Base-by-base conservation (phyloP, 1,284 basidiomycete genomes). In the Xanthoconium separans region DNA sequence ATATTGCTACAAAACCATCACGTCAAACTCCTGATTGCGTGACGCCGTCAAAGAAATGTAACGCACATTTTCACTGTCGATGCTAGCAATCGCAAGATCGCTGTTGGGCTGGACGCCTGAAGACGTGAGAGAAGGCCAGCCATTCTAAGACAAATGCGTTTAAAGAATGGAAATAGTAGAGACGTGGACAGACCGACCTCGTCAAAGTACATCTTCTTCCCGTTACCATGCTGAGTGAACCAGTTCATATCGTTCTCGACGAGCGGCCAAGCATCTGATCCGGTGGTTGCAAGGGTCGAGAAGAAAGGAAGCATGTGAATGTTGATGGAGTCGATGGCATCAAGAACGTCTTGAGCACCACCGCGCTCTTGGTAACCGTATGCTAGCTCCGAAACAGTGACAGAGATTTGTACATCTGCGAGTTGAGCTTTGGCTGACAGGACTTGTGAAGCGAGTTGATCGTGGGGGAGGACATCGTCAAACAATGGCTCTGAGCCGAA, bases 231-330 rank as follows among this genome's bases (percentile, higher is more conserved):
- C 16, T 73, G 61, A 42, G 82, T 73, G 61, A 89, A 89, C 79
- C 81, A 90, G 50, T 84, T 65, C 54, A 87, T 65, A 61, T 88
- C 84, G 2, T 64, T 64, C 47, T 75, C 50, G 1, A 89, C 80
- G n/a, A 85, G 72, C 1, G 83, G 79, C 84, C 85, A 88, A 0
- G 87, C 64, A 22, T 11, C 45, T 9, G 50, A 37, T 12, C 68
- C 70, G 73, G 11, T 81, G 60, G 54, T 76, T 74, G 40, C 80
- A 78, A 47, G 51, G 6, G 36, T 16, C n/a, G 60, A 77, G 65
- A 91, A 91, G 73, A 89, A 91, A 6, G 89, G 88, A 39, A 91
- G 71, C 74, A 87, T 85, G 65, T 91, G 87, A 1, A 80, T 80
- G 58, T 88, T 83, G 55, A 91, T 80, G 37, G 78, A 75, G 64